Evolutionary conservation across 805 yeast species (phyloP), one percentile per base, ranked within the genome.

Genomic region (Candida verbasci): DNA sequence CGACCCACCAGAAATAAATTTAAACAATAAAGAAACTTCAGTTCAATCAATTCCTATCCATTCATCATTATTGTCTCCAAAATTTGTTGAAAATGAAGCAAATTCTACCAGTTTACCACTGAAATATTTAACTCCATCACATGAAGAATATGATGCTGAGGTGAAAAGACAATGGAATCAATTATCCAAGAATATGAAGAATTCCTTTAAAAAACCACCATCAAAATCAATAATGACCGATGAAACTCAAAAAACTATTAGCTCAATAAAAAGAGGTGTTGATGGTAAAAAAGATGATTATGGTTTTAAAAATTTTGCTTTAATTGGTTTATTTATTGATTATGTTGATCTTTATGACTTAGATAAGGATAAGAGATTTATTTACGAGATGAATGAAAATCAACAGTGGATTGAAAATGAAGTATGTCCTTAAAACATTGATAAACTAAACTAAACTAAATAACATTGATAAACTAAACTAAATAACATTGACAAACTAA

Each of bases 371-470:
- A 66, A 76, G 44, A 58, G 86, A 43, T 68, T 63, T 39, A 49
- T 78, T 17, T 78, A 72, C 48, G 74, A 72, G 40, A 69, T 81
- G 46, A 71, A 69, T 40, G 70, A 67, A 31, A 57, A 65, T 34
- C 83, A 77, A 41, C 75, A 75, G 45, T 86, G 95, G 95, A 70
- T 68, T 32, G 91, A 85, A 53, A 69, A 66, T 36, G 91, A 84
- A 49, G 83, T 86, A 3, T 85, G 94, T 57, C 94, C 95, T 4
- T 83, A 46, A 54, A 12, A 8, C 10, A 24, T 24, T 5, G 5
- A 24, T 24, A n/a, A n/a, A n/a, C n/a, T n/a, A n/a, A n/a, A n/a
- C n/a, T n/a, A n/a, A n/a, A n/a, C n/a, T n/a, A n/a, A n/a, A n/a
- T n/a, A n/a, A n/a, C n/a, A n/a, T n/a, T n/a, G n/a, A n/a, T n/a